Base-by-base conservation (phyloP, 1,139 yeast species). In the Saccharomycopsis phalli region DNA sequence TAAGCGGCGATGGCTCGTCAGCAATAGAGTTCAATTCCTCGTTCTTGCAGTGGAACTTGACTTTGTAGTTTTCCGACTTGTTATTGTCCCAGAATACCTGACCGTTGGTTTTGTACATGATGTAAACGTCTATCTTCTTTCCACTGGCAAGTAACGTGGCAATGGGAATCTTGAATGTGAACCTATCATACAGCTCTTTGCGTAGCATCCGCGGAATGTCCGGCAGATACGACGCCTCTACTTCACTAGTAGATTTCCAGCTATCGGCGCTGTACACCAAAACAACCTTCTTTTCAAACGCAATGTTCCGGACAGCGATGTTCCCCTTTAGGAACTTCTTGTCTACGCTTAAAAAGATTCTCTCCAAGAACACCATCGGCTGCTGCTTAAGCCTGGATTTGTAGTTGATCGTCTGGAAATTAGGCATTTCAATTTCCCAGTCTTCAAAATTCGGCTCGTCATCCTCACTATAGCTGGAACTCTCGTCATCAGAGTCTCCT, bases 81-180 rank as follows among this genome's bases (percentile, higher is more conserved):
- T 86, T 84, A 60, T 82, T 84, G 58, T 84, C 95, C 94, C 95
- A 86, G 54, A 55, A 73, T 50, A 79, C 88, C 23, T 58, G 55
- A 20, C 66, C 66, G 23, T 63, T 62, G 21, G 74, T 58, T 35
- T 54, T 56, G 55, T 76, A 84, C 42, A 74, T 69, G 31, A 83
- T 68, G 53, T 94, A 83, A 51, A 82, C 63, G 3, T 43, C 47
- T 47, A 63, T 55, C 57, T 53, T 36, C 53, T 56, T 49, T 57
- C 59, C 44, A 58, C 55, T 45, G 58, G 59, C 31, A 2, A 43
- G 25, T 16, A 45, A 34, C 10, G 44, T 36, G 16, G 35, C 69
- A 40, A 75, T 58, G 0, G 74, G 68, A 19, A 76, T 64, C 48
- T 67, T 68, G 55, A 77, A 76, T n/a, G 63, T 58, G 51, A 77